Evolutionary conservation across 2,329 filamentous ascomycete genomes (phyloP).

Genomic region (Teratosphaeria viscida): DNA sequence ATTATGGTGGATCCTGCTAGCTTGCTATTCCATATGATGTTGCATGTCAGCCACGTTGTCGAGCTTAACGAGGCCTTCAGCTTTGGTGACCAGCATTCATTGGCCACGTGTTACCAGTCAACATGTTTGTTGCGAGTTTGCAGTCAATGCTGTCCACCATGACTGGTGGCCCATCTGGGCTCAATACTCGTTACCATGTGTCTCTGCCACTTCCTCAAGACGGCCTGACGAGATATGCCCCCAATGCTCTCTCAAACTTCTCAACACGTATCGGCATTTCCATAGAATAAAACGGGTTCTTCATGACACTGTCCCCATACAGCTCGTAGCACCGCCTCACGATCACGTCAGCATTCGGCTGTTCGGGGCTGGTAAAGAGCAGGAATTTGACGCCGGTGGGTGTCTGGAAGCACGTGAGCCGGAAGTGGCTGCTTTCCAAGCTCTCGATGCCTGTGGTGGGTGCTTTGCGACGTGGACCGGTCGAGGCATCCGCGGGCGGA

Average conservation of each 20-base stretch:
- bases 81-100: too few relatives aligned
- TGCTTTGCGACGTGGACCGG: constrained; percentile 35
- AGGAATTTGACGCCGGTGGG: constrained; percentile 92
- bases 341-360: constrained; percentile 75
- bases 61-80: too few relatives aligned
- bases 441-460: constrained; percentile 71
- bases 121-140: too few relatives aligned
- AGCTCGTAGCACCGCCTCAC: constrained; percentile 84
- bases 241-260: constrained; percentile 67
- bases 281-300: constrained; percentile 96
- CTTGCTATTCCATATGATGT: too few relatives aligned
- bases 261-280: constrained; percentile 97
- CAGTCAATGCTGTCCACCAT: not conserved
- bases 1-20: too few relatives aligned
- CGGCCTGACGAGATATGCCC: constrained; percentile 24
- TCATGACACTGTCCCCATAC: constrained; percentile 97
- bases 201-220: constrained; percentile 6
- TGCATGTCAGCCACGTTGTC: too few relatives aligned
- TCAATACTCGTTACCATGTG: not conserved
- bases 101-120: too few relatives aligned
- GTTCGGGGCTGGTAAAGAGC: constrained; percentile 82
- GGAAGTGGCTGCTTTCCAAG: constrained; percentile 87
- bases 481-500: constrained; percentile 20
- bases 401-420: constrained; percentile 91
- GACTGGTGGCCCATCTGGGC: not conserved